Evolutionary conservation across 164 flowering plant genomes (phyloP).

Genomic region (Liriodendron chinense): DNA sequence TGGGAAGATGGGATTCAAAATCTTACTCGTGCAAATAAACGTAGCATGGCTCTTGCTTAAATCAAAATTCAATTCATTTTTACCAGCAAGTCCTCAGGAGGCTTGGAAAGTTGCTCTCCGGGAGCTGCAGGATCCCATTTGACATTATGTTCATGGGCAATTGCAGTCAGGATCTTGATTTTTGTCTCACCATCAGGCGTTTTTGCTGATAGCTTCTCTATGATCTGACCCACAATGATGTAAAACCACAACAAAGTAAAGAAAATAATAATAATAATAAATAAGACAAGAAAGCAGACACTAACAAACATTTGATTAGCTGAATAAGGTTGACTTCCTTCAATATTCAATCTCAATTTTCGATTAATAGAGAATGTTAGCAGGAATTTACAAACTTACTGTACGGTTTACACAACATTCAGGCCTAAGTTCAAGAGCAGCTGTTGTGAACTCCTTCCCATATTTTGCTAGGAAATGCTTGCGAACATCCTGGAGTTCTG

Average conservation of each 20-base stretch:
- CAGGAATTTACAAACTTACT: conserved; percentile 33
- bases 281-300: neutral
- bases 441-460: conserved; percentile 79
- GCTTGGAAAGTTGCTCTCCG: conserved; percentile 38
- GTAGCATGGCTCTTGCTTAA: too few relatives aligned
- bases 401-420: conserved; percentile 77
- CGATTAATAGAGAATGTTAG: too few relatives aligned
- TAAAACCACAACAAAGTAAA: neutral
- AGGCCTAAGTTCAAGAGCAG: conserved; percentile 85
- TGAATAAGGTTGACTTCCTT: neutral
- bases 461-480: conserved; percentile 81
- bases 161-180: conserved; percentile 60
- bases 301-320: neutral
- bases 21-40: neutral
- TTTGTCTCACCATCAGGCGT: conserved; percentile 84
- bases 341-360: neutral
- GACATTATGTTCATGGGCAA: conserved; percentile 80
- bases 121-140: conserved; percentile 71
- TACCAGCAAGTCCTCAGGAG: conserved; percentile 63
- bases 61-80: neutral
- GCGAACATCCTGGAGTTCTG: conserved; percentile 70
- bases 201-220: conserved; percentile 80
- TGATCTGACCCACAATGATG: conserved; percentile 43
- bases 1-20: too few relatives aligned
- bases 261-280: too few relatives aligned